Percentiles rank a stretch among this genome's conserved stretches.
These are phyloP conservation scores for Metschnikowia peoriensis DNA, from an alignment of 805 yeast genomes.

Conservation along the genomic window DNA sequence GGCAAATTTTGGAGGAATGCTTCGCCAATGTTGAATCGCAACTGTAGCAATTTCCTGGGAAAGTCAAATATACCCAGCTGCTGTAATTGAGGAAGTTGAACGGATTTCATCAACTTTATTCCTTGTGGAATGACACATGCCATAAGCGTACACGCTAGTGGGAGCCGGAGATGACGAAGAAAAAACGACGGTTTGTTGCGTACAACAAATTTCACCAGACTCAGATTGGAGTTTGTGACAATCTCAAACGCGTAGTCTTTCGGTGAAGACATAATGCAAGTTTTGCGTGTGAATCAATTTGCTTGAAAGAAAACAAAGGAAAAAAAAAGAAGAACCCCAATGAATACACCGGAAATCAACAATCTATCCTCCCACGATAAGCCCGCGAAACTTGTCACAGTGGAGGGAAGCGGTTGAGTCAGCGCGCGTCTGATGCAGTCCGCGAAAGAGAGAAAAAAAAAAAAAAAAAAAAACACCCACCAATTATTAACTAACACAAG, in stretches of 20 bases:
- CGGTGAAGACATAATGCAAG: conserved; percentile 25
- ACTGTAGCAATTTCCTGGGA: background rate
- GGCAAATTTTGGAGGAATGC: background rate
- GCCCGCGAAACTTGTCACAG: background rate
- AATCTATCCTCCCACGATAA: conserved; percentile 4
- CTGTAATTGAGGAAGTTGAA: background rate
- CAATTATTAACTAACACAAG: background rate
- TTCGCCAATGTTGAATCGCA: background rate
- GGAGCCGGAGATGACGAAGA: conserved; percentile 15
- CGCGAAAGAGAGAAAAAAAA: background rate
- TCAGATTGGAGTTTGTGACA: conserved; percentile 16
- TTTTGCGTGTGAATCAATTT: too few species aligned
- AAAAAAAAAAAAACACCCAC: too few species aligned
- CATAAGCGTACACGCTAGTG: conserved; percentile 14
- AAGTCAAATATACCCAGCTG: background rate
- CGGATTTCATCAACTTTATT: background rate
- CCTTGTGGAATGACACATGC: conserved; percentile 2
- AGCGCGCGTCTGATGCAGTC: conserved; percentile 5
- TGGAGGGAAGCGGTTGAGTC: conserved; percentile 2
- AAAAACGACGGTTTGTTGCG: conserved; percentile 15
- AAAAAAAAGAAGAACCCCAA: background rate
- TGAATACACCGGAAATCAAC: background rate
- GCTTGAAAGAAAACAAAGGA: background rate
- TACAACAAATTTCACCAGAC: conserved; percentile 19
- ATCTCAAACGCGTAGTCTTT: conserved; percentile 32